Evolutionary conservation across 768 basidiomycete genomes (phyloP).

Genomic region (Suillus americanus): DNA sequence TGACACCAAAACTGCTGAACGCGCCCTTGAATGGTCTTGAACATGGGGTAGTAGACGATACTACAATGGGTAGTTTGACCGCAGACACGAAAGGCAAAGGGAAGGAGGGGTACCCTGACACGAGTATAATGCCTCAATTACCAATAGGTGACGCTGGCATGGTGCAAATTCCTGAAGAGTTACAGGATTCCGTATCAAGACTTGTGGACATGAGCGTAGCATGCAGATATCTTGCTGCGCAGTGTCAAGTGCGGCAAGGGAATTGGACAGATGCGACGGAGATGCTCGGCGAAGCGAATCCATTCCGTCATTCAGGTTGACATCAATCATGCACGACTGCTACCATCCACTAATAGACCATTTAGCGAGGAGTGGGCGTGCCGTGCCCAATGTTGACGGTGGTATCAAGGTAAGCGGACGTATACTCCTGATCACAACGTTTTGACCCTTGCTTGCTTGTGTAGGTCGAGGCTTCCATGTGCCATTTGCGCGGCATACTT

Average conservation of each 20-base stretch:
- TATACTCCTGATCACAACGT: constrained; percentile 4
- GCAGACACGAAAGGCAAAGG: constrained; percentile 57
- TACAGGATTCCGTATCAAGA: constrained; percentile 66
- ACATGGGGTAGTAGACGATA: constrained; percentile 18
- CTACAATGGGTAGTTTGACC: constrained; percentile 44
- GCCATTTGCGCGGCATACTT: constrained; percentile 87
- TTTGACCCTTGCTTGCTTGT: constrained; percentile 2
- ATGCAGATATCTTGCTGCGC: constrained; percentile 94
- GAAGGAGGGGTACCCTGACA: constrained; percentile 47
- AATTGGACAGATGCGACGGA: constrained; percentile 92
- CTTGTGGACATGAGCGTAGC: constrained; percentile 94
- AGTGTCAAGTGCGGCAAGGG: constrained; percentile 89
- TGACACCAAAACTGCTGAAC: constrained; percentile 39
- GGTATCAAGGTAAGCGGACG: constrained; percentile 79
- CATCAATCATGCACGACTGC: constrained; percentile 1
- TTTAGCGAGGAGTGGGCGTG: constrained; percentile 61
- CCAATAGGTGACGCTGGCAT: constrained; percentile 73
- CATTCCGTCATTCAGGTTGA: constrained; percentile 72
- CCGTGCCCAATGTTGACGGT: constrained; percentile 82
- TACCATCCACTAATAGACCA: neutral
- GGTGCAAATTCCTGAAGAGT: constrained; percentile 64
- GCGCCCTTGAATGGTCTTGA: constrained; percentile 27
- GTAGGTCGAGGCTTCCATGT: constrained; percentile 98
- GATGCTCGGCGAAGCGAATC: constrained; percentile 91
- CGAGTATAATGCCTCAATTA: constrained; percentile 48